These are phyloP conservation scores for Globisporangium perplexum DNA, from an alignment of 352 stramenopile species.

Conservation along the genomic window DNA sequence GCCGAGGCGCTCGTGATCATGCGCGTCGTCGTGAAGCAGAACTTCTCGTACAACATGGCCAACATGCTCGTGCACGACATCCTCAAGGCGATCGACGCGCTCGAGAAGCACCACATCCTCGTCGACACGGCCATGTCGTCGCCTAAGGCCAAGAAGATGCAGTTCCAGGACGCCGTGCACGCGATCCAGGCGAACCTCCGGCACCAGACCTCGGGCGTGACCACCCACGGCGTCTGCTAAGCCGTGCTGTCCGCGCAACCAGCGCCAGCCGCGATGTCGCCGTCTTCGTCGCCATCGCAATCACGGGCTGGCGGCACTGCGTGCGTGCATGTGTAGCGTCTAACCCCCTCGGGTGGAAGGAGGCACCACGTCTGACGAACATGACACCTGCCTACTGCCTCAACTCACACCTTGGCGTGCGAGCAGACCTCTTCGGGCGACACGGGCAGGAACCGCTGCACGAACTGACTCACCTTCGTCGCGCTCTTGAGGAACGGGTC, in stretches of 20 bases:
- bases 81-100: constrained; percentile 70
- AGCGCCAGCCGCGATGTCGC: too few relatives aligned
- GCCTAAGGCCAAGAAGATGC: constrained; percentile 65
- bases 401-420: constrained; percentile 9
- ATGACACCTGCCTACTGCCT: neutral
- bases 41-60: constrained; percentile 85
- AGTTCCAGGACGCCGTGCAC: constrained; percentile 66
- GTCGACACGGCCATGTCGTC: constrained; percentile 75
- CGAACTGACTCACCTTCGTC: constrained; percentile 60
- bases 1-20: constrained; percentile 86
- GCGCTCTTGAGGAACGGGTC: constrained; percentile 54
- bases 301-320: too few relatives aligned
- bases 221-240: constrained; percentile 82
- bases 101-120: constrained; percentile 75
- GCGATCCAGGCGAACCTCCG: constrained; percentile 58
- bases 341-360: neutral
- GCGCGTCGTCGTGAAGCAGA: constrained; percentile 89
- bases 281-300: too few relatives aligned
- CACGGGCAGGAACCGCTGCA: constrained; percentile 60
- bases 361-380: neutral
- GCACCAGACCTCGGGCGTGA: constrained; percentile 68
- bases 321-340: too few relatives aligned
- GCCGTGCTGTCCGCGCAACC: too few relatives aligned
- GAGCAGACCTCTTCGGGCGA: constrained; percentile 52
- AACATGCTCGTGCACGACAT: constrained; percentile 88